A percentile compares a stretch with the other conserved stretches of the same genome.
phyloP scores from a whole-genome alignment of 2,329 filamentous ascomycete species.

The Alternaria rosae region DNA sequence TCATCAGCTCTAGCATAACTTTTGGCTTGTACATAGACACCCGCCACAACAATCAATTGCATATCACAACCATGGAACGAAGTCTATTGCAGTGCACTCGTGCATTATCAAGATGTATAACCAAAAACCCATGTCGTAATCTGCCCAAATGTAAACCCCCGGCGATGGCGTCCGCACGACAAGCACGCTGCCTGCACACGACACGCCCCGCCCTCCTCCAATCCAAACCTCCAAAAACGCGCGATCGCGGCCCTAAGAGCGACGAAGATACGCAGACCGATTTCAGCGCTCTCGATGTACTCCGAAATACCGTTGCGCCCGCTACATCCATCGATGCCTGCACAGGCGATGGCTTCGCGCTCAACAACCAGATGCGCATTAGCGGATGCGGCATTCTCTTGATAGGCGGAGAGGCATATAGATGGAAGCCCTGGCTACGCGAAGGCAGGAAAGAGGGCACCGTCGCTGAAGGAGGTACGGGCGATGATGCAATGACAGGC shows the following conservation, averaged over 20 bases:
- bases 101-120: slow-evolving; percentile 12
- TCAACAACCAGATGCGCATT: slow-evolving; percentile 81
- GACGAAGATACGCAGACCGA: slow-evolving; percentile 72
- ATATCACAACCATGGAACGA: slow-evolving; percentile 22
- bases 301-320: slow-evolving; percentile 76
- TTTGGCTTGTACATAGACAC: background rate
- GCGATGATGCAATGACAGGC: slow-evolving; percentile 47
- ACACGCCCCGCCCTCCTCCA: slow-evolving; percentile 20
- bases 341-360: slow-evolving; percentile 80
- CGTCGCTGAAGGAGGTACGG: slow-evolving; percentile 28
- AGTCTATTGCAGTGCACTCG: slow-evolving; percentile 21
- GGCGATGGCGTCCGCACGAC: slow-evolving; percentile 1
- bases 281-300: slow-evolving; percentile 78
- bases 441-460: slow-evolving; percentile 44
- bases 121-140: background rate
- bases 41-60: slow-evolving; percentile 5
- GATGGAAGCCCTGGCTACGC: slow-evolving; percentile 82
- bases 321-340: slow-evolving; percentile 86
- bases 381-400: slow-evolving; percentile 75
- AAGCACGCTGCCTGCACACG: slow-evolving; percentile 31
- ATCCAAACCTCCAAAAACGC: slow-evolving; percentile 54
- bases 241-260: slow-evolving; percentile 67
- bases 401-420: slow-evolving; percentile 85
- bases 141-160: background rate
- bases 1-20: slow-evolving; percentile 1